Base-by-base conservation (phyloP, 495 filamentous ascomycete genomes). In the Penicillium diatomitis region DNA sequence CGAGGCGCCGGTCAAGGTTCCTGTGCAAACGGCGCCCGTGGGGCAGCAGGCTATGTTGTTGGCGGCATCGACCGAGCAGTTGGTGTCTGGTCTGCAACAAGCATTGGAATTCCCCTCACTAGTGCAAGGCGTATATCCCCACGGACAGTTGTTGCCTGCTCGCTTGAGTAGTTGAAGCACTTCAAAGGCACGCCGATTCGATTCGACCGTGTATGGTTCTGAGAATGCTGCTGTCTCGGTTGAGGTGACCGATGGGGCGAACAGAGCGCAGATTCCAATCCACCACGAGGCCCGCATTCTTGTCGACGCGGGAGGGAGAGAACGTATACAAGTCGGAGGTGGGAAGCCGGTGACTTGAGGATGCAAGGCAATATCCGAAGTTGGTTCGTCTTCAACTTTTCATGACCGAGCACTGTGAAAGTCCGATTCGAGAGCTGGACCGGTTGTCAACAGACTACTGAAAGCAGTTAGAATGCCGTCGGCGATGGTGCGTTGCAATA, bases 41-140 rank as follows among this genome's bases (percentile, higher is more conserved):
- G 81, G 80, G 62, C 83, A 87, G 64, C 83, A 87, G 32, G 82
- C 83, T 48, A 85, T 74, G 48, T 84, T 74, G 51, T 77, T 67
- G 12, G 75, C 78, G 32, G 59, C 60, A 58, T 87, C 83, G 30
- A 66, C 64, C 12, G 79, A 74, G 59, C 83, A 87, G 33, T 67
- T 67, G 8, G 77, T 70, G 38, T 68, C 71, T 27, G 65, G 49
- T 29, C 53, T 60, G 56, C 83, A 87, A 63, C 83, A 87, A 53
- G 78, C 68, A 32, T 66, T 66, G 5, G 72, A 63, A 36, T 75
- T 67, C 39, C 69, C 74, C 41, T 77, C 53, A 38, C 68, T 70
- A 7, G 67, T 64, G 62, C 81, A 84, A 27, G 65, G 54, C 41
- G 68, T 70, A 56, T 77, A 82, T 35, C 70, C 70, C 31, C 52